Base-by-base conservation (phyloP, 2,329 filamentous ascomycete species). In the Fusarium penzigii region DNA sequence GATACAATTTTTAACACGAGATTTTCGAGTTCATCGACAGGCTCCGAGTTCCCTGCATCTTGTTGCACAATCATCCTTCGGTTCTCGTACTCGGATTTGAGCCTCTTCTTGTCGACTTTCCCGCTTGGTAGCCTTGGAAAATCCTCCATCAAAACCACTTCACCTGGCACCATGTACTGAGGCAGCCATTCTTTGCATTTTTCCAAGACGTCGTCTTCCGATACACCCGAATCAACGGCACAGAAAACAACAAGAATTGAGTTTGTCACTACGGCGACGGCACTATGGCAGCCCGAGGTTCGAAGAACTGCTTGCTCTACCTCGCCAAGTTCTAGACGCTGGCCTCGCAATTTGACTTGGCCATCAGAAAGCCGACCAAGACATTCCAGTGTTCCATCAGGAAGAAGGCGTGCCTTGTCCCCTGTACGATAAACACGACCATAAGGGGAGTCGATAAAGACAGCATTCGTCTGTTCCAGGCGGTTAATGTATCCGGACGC, bases 301-400 rank as follows among this genome's bases (percentile, higher is more conserved):
- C 81, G 81, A 42, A 87, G 77, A 3, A 86, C 78, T 1, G 83
- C 87, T 59, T 90, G 83, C 65, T 93, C 89, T 17, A 92, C 78
- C 65, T 92, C 90, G 1, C 89, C 89, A 5, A 94, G 81, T 65
- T 94, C 89, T 46, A 95, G 82, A 44, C 91, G 80, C 70, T 96
- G 92, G 1, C 92, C 92, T 48, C 91, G 82, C 8, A 96, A 77
- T 70, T 96, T 96, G 46, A 96, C 86, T 69, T 97, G 92, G 1
- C 90, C 91, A 45, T 84, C 83, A 2, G 83, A 82, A 12, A 96
- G 86, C 11, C 92, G 86, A 0, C 92, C 92, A 34, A 92, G 78
- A 64, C 90, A 95, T 68, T 96, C 89, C n/a, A 97, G 77, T 0
- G 79, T 82, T 1, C 91, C 90, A 53, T 88, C 78, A 0, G 77